Evolutionary conservation across 345 rosid genomes (phyloP).

Genomic region (Citrus maxima): DNA sequence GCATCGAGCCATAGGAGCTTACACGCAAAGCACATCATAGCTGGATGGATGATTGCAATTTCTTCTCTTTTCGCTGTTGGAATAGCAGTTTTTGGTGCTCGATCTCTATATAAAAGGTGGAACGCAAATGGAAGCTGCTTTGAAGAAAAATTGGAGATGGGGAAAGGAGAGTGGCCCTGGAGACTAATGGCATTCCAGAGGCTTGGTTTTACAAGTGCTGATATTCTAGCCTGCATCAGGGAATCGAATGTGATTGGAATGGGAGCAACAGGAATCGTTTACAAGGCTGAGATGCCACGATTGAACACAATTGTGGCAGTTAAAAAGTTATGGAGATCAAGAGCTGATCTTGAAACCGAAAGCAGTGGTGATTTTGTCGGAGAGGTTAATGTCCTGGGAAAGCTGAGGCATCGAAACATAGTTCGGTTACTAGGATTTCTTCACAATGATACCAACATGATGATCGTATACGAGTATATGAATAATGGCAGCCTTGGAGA

Average conservation of each 20-base stretch:
- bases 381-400: constrained; percentile 82
- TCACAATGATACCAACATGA: constrained; percentile 64
- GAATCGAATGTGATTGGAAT: constrained; percentile 85
- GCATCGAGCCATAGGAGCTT: constrained; percentile 35
- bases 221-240: constrained; percentile 63
- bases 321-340: constrained; percentile 84
- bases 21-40: constrained; percentile 49
- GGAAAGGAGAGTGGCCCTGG: constrained; percentile 88
- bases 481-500: constrained; percentile 80
- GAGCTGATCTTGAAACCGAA: constrained; percentile 56
- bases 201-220: constrained; percentile 71
- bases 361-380: constrained; percentile 63
- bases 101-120: constrained; percentile 54
- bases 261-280: constrained; percentile 91
- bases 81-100: constrained; percentile 37
- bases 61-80: constrained; percentile 51
- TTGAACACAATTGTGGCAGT: constrained; percentile 62
- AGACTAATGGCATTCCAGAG: constrained; percentile 87
- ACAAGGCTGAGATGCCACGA: constrained; percentile 68
- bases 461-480: constrained; percentile 90
- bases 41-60: constrained; percentile 65
- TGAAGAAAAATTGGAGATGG: constrained; percentile 42
- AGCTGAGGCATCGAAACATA: constrained; percentile 84
- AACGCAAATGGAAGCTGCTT: constrained; percentile 48
- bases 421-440: constrained; percentile 77